phyloP scores from a whole-genome alignment of 306 rosid species.

The Dalbergia cultrata region DNA sequence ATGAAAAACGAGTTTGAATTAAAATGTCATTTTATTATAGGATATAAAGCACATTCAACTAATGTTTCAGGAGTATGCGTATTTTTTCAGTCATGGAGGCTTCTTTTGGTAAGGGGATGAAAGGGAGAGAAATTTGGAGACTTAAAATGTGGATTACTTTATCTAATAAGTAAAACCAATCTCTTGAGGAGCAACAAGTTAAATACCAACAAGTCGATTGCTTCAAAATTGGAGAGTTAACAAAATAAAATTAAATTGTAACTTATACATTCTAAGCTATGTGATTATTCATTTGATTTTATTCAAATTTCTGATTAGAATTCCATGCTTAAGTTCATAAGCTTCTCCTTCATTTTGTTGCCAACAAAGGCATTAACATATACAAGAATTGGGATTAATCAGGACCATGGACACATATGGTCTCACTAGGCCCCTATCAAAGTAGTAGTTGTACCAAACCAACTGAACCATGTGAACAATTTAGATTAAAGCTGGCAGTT shows the following conservation, averaged over 20 bases:
- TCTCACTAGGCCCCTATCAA: constrained; percentile 8
- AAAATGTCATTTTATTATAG: too few relatives aligned
- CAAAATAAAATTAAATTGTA: background rate
- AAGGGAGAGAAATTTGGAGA: constrained; percentile 12
- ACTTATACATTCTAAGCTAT: background rate
- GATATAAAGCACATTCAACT: too few relatives aligned
- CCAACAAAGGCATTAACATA: background rate
- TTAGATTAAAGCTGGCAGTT: constrained; percentile 21
- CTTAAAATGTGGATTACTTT: too few relatives aligned
- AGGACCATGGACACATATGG: constrained; percentile 46
- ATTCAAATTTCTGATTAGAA: too few relatives aligned
- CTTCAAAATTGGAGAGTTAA: background rate
- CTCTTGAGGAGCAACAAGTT: too few relatives aligned
- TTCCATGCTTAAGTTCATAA: too few relatives aligned
- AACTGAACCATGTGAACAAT: constrained; percentile 40
- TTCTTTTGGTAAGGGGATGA: background rate
- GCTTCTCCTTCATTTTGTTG: background rate
- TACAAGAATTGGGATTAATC: constrained; percentile 33
- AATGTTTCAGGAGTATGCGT: too few relatives aligned
- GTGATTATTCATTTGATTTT: background rate
- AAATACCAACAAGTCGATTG: background rate
- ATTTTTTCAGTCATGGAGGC: constrained; percentile 6
- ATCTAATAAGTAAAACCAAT: too few relatives aligned
- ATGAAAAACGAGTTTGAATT: too few relatives aligned
- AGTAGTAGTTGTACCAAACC: constrained; percentile 17